Conservation (phyloP, 2,329 filamentous ascomycete species). For the Diaporthe longicolla region DNA sequence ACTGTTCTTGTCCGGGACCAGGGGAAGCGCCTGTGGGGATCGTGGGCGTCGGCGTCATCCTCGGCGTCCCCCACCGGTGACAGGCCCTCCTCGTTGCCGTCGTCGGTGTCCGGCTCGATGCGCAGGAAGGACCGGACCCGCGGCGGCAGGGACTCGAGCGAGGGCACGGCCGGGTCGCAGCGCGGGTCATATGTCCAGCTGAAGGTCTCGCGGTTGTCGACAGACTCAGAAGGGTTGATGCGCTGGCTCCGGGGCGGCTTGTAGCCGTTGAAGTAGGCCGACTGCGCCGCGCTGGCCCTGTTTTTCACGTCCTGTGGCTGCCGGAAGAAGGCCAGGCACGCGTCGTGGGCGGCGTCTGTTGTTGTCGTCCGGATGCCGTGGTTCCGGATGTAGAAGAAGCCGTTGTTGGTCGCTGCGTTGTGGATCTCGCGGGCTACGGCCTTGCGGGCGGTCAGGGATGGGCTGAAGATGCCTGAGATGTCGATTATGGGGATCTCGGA, state of each 20-base stretch:
- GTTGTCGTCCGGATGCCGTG: slow-evolving; percentile 59
- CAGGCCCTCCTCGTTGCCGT: too few relatives aligned
- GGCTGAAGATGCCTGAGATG: slow-evolving; percentile 57
- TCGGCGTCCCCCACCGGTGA: not conserved
- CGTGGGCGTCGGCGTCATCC: not conserved
- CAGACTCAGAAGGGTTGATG: slow-evolving; percentile 64
- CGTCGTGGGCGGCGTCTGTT: slow-evolving; percentile 50
- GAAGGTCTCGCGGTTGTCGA: slow-evolving; percentile 67
- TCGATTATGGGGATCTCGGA: slow-evolving; percentile 69
- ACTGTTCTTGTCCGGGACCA: slow-evolving; percentile 66
- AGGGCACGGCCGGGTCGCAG: slow-evolving; percentile 62
- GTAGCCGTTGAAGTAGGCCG: slow-evolving; percentile 64
- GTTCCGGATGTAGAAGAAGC: slow-evolving; percentile 70
- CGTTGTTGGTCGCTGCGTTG: slow-evolving; percentile 63
- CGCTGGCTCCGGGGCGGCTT: slow-evolving; percentile 57
- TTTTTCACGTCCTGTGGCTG: slow-evolving; percentile 61
- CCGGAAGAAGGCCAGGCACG: slow-evolving; percentile 62
- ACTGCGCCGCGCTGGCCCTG: slow-evolving; percentile 52
- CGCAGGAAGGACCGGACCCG: slow-evolving; percentile 59
- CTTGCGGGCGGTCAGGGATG: slow-evolving; percentile 35
- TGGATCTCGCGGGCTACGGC: slow-evolving; percentile 45
- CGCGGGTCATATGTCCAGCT: slow-evolving; percentile 66
- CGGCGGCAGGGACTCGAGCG: slow-evolving; percentile 57
- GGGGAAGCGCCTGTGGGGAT: slow-evolving; percentile 56
- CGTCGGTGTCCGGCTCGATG: slow-evolving; percentile 53